phyloP scores from a whole-genome alignment of 805 yeast species.

The Sugiyamaella smithiae region DNA sequence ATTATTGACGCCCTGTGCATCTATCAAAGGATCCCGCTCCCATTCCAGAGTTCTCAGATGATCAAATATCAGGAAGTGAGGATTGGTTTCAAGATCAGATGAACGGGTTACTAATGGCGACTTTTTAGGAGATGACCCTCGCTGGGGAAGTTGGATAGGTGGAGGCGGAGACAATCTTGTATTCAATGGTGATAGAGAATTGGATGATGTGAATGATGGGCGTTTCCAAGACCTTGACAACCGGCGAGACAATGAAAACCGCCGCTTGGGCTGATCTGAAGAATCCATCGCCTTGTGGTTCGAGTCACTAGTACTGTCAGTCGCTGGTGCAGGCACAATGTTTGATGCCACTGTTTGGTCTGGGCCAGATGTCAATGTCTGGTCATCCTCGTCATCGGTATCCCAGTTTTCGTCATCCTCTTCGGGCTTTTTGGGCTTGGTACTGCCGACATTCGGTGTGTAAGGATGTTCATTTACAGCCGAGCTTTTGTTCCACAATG shows the following conservation, averaged over 20 bases:
- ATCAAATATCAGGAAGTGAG: slow-evolving; percentile 20
- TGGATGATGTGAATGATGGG: background rate
- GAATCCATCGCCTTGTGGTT: background rate
- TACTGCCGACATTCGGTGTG: background rate
- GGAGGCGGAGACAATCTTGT: background rate
- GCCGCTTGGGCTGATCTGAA: background rate
- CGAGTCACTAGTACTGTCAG: background rate
- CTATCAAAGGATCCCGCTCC: slow-evolving; percentile 32
- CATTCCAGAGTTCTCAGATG: slow-evolving; percentile 28
- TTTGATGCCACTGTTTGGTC: background rate
- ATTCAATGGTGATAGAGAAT: background rate
- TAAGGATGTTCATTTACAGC: slow-evolving; percentile 1
- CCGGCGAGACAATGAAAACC: background rate
- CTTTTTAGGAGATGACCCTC: background rate
- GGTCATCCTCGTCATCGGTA: slow-evolving; percentile 14
- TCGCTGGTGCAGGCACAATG: background rate
- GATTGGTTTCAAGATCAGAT: background rate
- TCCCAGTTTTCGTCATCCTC: slow-evolving; percentile 13
- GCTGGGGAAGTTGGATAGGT: background rate
- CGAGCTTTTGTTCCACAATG: slow-evolving; percentile 27
- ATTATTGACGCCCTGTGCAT: slow-evolving; percentile 29
- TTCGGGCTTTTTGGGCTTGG: background rate
- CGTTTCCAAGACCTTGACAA: slow-evolving; percentile 1
- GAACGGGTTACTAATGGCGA: background rate
- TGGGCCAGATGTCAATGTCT: background rate